A percentile compares a stretch with the other conserved stretches of the same genome.
Evolutionary conservation across 75 land plant species (phyloP).

Genomic region (Gnetum montanum): DNA sequence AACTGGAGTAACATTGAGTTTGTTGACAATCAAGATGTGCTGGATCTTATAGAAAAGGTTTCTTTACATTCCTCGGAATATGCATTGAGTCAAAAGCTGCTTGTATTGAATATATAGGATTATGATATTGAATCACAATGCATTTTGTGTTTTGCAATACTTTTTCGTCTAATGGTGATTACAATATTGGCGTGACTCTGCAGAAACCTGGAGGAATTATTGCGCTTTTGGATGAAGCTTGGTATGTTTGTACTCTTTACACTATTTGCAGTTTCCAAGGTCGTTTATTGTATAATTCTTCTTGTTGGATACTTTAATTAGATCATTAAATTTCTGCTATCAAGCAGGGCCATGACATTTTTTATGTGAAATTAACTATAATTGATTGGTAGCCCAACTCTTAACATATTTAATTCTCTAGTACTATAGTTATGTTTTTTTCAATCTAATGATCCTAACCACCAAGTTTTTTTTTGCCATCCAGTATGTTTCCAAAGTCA

Average conservation of each 20-base stretch:
- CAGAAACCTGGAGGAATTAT: conserved; percentile 72
- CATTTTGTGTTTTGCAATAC: not conserved
- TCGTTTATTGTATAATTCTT: not conserved
- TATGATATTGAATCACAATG: not conserved
- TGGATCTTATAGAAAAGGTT: conserved; percentile 90
- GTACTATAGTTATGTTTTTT: too few relatives aligned
- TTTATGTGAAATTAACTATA: not conserved
- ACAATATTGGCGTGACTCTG: conserved; percentile 3
- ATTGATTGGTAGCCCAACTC: too few relatives aligned
- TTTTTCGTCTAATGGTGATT: not conserved
- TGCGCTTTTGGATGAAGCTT: conserved; percentile 70
- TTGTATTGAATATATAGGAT: not conserved
- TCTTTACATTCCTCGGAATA: not conserved
- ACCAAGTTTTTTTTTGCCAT: conserved; percentile 7
- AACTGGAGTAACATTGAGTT: conserved; percentile 96
- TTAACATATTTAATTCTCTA: too few relatives aligned
- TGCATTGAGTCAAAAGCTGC: not conserved
- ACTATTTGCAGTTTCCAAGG: too few relatives aligned
- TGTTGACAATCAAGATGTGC: conserved; percentile 90
- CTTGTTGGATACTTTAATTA: not conserved
- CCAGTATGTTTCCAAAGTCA: conserved; percentile 92
- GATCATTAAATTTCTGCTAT: not conserved
- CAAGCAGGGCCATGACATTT: not conserved
- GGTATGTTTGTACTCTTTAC: conserved; percentile 25
- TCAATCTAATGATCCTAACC: too few relatives aligned